These are phyloP conservation scores for Sphenostylis stenocarpa DNA, from an alignment of 306 rosid species.

Conservation along the genomic window DNA sequence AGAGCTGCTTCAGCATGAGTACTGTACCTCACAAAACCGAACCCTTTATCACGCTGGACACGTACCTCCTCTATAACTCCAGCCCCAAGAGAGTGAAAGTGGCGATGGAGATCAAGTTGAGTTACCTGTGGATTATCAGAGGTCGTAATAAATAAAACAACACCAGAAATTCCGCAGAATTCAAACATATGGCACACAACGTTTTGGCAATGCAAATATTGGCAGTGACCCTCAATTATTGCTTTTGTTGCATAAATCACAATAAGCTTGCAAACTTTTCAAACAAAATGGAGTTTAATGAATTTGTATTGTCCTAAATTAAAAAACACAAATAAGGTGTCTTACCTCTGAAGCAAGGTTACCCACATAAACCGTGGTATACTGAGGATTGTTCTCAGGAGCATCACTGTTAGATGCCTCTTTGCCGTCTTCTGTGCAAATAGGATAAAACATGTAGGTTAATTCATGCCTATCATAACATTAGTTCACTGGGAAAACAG, in stretches of 20 bases:
- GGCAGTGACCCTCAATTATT: not conserved
- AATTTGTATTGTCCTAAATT: not conserved
- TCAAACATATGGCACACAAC: not conserved
- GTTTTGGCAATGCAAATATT: not conserved
- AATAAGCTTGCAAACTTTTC: conserved; percentile 12
- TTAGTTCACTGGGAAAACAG: conserved; percentile 12
- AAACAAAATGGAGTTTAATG: not conserved
- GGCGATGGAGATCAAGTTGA: conserved; percentile 92
- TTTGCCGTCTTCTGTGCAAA: conserved; percentile 88
- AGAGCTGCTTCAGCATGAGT: conserved; percentile 90
- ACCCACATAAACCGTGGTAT: conserved; percentile 96
- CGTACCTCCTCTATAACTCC: conserved; percentile 96
- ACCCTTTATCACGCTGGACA: conserved; percentile 94
- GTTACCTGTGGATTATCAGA: conserved; percentile 53
- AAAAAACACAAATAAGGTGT: not conserved
- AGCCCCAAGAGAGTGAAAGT: conserved; percentile 87
- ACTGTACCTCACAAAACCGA: conserved; percentile 92
- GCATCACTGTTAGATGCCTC: conserved; percentile 71
- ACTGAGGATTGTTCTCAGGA: conserved; percentile 94
- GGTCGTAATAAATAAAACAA: not conserved
- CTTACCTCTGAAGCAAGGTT: conserved; percentile 91
- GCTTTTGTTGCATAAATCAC: not conserved
- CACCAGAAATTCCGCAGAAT: not conserved
- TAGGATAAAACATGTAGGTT: conserved; percentile 12
- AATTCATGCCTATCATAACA: conserved; percentile 12